Evolutionary conservation across 2,329 filamentous ascomycete genomes (phyloP).

Genomic region (Immersiporthe knoxdaviesiana): DNA sequence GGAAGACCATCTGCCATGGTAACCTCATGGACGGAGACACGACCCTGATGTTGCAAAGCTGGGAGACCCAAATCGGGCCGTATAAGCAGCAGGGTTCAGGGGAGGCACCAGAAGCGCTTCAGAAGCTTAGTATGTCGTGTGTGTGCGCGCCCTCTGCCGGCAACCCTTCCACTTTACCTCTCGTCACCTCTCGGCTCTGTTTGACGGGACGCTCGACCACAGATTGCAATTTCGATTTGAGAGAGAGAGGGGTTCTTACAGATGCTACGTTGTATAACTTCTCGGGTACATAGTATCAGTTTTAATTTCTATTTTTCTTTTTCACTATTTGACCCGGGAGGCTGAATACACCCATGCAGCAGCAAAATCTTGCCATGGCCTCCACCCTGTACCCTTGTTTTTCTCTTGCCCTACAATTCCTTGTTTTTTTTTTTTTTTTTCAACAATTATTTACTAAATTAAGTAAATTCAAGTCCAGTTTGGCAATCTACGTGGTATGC

Average conservation of each 20-base stretch:
- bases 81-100: conserved; percentile 14
- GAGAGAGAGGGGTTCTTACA: background rate
- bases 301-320: too few relatives aligned
- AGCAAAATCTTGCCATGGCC: too few relatives aligned
- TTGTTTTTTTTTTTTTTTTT: too few relatives aligned
- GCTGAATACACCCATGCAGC: too few relatives aligned
- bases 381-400: too few relatives aligned
- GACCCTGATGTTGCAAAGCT: conserved; percentile 10
- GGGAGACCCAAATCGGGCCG: conserved; percentile 17
- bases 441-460: too few relatives aligned
- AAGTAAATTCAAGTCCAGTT: too few relatives aligned
- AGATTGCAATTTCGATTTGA: background rate
- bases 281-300: too few relatives aligned
- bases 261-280: background rate
- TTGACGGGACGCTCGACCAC: conserved; percentile 3
- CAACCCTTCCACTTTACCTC: background rate
- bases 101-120: conserved; percentile 14
- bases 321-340: too few relatives aligned
- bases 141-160: background rate
- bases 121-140: background rate
- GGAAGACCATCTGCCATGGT: conserved; percentile 16
- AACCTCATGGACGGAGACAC: conserved; percentile 20
- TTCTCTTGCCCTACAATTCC: too few relatives aligned
- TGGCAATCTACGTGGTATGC: too few relatives aligned
- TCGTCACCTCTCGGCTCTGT: conserved; percentile 8